Evolutionary conservation across 306 rosid species (phyloP).

Genomic region (Acacia crassicarpa): DNA sequence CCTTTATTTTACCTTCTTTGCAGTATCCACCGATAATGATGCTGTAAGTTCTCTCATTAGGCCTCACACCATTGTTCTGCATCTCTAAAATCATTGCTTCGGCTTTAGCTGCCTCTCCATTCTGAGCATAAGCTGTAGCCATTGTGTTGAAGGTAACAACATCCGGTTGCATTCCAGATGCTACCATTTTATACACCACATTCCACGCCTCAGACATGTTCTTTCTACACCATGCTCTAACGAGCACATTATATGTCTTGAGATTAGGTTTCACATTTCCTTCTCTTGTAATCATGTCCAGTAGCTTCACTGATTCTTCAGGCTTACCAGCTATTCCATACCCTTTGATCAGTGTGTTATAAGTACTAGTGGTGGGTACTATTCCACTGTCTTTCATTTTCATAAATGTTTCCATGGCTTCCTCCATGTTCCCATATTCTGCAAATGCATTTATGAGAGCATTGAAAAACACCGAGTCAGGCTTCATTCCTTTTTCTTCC

Average conservation of each 20-base stretch:
- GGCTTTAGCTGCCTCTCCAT: conserved; percentile 56
- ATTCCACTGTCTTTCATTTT: conserved; percentile 70
- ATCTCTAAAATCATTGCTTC: conserved; percentile 62
- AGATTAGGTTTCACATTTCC: conserved; percentile 61
- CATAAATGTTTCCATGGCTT: conserved; percentile 54
- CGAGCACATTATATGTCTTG: conserved; percentile 64
- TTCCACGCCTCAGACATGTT: conserved; percentile 63
- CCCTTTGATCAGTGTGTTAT: conserved; percentile 69
- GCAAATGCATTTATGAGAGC: conserved; percentile 68
- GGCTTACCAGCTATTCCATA: conserved; percentile 70
- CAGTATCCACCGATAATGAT: conserved; percentile 66
- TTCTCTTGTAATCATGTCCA: conserved; percentile 52
- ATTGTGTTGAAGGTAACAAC: conserved; percentile 66
- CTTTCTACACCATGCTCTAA: conserved; percentile 61
- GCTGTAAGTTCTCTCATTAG: conserved; percentile 59
- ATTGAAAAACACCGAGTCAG: conserved; percentile 62
- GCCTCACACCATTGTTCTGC: conserved; percentile 52
- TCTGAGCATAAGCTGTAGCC: conserved; percentile 59
- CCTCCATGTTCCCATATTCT: conserved; percentile 66
- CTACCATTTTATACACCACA: conserved; percentile 50
- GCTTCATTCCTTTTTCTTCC: conserved; percentile 61
- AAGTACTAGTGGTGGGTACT: conserved; percentile 52
- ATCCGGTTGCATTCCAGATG: conserved; percentile 62
- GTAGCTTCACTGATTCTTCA: conserved; percentile 56
- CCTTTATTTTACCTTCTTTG: conserved; percentile 61